Evolutionary conservation across 192 early-diverging fungal genomes (phyloP).

Genomic region (Phycomyces nitens): DNA sequence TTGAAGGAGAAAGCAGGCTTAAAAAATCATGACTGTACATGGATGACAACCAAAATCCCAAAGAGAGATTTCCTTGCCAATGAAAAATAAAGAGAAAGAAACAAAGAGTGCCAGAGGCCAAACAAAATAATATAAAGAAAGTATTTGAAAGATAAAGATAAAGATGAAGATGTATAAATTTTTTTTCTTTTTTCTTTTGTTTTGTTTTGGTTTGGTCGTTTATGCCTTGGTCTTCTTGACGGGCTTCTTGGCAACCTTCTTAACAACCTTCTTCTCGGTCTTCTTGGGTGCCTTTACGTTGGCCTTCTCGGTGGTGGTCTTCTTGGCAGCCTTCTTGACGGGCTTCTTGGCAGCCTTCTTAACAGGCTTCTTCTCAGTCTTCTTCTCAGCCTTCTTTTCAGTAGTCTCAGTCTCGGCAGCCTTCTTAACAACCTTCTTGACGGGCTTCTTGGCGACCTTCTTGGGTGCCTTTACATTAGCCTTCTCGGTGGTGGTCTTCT

Average conservation of each 20-base stretch:
- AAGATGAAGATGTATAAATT: too few relatives aligned
- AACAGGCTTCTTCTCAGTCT: conserved; percentile 43
- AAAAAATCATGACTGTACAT: conserved; percentile 4
- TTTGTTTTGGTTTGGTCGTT: conserved; percentile 5
- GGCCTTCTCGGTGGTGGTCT: conserved; percentile 46
- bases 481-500: conserved; percentile 45
- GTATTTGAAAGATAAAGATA: too few relatives aligned
- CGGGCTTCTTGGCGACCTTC: conserved; percentile 38
- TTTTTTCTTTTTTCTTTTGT: not conserved
- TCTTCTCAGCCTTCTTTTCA: conserved; percentile 20
- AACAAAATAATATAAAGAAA: not conserved
- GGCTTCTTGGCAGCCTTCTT: conserved; percentile 48
- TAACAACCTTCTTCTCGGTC: conserved; percentile 37
- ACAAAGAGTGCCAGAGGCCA: not conserved
- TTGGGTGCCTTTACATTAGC: conserved; percentile 26
- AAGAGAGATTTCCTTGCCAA: conserved; percentile 1
- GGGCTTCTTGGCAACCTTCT: conserved; percentile 41
- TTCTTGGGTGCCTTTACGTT: conserved; percentile 21
- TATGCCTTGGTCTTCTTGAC: conserved; percentile 41
- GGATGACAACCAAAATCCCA: conserved; percentile 4
- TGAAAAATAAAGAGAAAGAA: conserved; percentile 1
- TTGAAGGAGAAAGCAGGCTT: not conserved
- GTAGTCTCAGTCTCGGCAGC: conserved; percentile 40
- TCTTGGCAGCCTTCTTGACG: conserved; percentile 38
- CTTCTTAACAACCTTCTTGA: conserved; percentile 38